Conservation (phyloP, 441 rosid species). For the Mallotus repandus region DNA sequence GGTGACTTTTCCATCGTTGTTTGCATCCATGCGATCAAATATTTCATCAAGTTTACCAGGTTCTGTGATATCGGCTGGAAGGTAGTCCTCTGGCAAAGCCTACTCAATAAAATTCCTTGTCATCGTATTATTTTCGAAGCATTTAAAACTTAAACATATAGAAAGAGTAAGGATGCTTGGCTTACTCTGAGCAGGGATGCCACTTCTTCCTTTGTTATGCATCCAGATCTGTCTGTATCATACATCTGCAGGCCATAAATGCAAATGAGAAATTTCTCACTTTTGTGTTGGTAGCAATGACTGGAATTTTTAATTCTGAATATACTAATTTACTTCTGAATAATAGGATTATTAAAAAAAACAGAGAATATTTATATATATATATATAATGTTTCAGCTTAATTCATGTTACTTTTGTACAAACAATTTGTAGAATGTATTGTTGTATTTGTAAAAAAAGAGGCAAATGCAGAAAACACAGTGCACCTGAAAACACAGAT, state of each 20-base stretch:
- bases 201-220: slow-evolving; percentile 74
- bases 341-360: too few species aligned
- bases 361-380: too few species aligned
- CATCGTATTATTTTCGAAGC: background rate
- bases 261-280: background rate
- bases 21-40: slow-evolving; percentile 71
- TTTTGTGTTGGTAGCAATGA: background rate
- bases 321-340: too few species aligned
- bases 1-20: slow-evolving; percentile 49
- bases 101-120: slow-evolving; percentile 20
- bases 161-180: slow-evolving; percentile 6
- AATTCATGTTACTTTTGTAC: background rate
- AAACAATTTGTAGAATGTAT: background rate
- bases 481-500: slow-evolving; percentile 65
- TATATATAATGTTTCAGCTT: background rate
- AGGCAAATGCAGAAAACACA: background rate
- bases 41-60: slow-evolving; percentile 72
- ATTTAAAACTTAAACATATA: background rate
- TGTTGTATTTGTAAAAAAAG: background rate
- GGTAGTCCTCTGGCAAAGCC: slow-evolving; percentile 32
- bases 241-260: slow-evolving; percentile 38
- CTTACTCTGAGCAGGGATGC: slow-evolving; percentile 71
- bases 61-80: slow-evolving; percentile 57
- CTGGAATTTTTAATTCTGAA: background rate
- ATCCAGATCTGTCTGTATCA: slow-evolving; percentile 65